Evolutionary conservation across 495 filamentous ascomycete species (phyloP), one percentile per base, ranked within the genome.

Genomic region (Lasiosphaeria hispida): DNA sequence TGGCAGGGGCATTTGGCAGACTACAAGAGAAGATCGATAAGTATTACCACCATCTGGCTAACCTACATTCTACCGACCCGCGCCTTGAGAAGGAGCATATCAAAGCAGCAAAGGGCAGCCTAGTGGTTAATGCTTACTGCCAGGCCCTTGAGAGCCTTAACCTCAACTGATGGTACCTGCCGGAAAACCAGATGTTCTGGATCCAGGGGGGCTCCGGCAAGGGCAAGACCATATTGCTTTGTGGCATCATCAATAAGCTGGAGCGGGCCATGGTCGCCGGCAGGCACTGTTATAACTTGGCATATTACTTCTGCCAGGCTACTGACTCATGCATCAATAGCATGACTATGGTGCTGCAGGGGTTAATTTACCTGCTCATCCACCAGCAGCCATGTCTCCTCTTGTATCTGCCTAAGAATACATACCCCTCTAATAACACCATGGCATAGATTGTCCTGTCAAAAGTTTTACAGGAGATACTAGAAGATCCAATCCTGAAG

Each of bases 151-250:
- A 70, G 30, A 55, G 77, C 39, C 3, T 39, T 0, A 63, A 64
- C 10, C 79, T 78, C 59, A 15, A 19, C n/a, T 11, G 60, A 30
- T 78, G 70, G 72, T 35, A 70, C 38, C 53, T 63, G 23, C n/a
- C 53, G 7, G 47, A 72, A 13, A 65, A 52, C 35, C 62, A 57
- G 15, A 59, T 77, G 18, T 70, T 80, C 34, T 80, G 76, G 77
- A 72, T 81, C 33, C 77, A 68, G 45, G 75, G 76, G 33, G 75
- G 66, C n/a, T n/a, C n/a, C n/a, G n/a, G n/a, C n/a, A n/a, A n/a
- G n/a, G n/a, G n/a, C n/a, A n/a, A n/a, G n/a, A 80, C 48, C 48
- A 51, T 51, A 33, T 64, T 80, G 0, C 45, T 81, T 11, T 73
- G 62, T n/a, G 71, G 72, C 7, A 72, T 78, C 36, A 72, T 77